phyloP scores from a whole-genome alignment of 2,329 filamentous ascomycete species.

The Ilyonectria mors-panacis region DNA sequence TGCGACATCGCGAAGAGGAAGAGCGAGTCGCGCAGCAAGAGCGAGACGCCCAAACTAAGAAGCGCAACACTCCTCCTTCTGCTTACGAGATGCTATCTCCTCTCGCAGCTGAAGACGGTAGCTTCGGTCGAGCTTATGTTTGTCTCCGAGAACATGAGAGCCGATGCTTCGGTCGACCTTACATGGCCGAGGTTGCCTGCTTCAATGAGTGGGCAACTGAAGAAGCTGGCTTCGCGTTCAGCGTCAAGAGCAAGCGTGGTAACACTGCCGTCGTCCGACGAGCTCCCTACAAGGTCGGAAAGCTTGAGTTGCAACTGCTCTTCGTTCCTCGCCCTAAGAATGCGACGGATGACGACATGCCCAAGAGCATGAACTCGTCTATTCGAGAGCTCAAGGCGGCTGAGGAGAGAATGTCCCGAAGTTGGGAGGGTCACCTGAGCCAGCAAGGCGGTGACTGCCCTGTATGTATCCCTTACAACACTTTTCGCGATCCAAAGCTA shows the following conservation, averaged over 20 bases:
- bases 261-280: slow-evolving; percentile 80
- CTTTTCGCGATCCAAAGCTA: slow-evolving; percentile 48
- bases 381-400: slow-evolving; percentile 94
- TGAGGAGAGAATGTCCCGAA: slow-evolving; percentile 82
- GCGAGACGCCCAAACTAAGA: slow-evolving; percentile 75
- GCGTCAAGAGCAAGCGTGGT: slow-evolving; percentile 93
- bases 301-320: slow-evolving; percentile 92
- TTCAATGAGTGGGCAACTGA: slow-evolving; percentile 99
- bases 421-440: slow-evolving; percentile 90
- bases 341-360: slow-evolving; percentile 93
- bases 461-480: slow-evolving; percentile 69
- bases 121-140: slow-evolving; percentile 94
- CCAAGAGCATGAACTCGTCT: slow-evolving; percentile 98
- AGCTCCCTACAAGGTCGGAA: slow-evolving; percentile 97
- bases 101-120: slow-evolving; percentile 90
- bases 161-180: slow-evolving; percentile 88
- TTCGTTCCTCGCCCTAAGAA: slow-evolving; percentile 95
- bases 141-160: slow-evolving; percentile 94
- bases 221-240: slow-evolving; percentile 82
- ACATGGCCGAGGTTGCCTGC: slow-evolving; percentile 90
- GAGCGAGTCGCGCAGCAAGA: slow-evolving; percentile 77
- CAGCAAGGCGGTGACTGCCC: slow-evolving; percentile 98
- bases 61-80: slow-evolving; percentile 75
- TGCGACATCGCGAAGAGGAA: slow-evolving; percentile 86
- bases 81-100: slow-evolving; percentile 91